Evolutionary conservation across 371 early-diverging fungal species (phyloP).

Genomic region (Choanephora cucurbitarum): DNA sequence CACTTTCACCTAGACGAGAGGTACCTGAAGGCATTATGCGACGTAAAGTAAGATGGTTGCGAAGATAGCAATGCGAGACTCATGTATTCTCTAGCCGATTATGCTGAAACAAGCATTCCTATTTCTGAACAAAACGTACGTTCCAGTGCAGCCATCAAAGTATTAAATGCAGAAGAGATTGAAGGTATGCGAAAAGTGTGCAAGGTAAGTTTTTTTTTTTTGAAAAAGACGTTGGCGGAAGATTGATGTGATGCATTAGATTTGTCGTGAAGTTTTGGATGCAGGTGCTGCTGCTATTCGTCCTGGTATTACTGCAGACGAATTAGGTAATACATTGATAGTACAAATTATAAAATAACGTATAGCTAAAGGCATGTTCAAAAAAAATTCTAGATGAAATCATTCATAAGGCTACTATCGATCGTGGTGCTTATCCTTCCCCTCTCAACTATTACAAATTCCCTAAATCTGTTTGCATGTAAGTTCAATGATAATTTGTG

Average conservation of each 20-base stretch:
- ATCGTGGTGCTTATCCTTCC: conserved; percentile 91
- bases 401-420: conserved; percentile 87
- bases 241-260: too few species aligned
- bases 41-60: conserved; percentile 38
- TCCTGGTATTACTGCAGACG: conserved; percentile 91
- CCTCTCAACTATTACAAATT: conserved; percentile 93
- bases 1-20: conserved; percentile 77
- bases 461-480: conserved; percentile 92
- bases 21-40: conserved; percentile 77
- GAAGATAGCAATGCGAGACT: too few species aligned
- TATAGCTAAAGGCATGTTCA: too few species aligned
- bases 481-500: too few species aligned
- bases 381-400: conserved; percentile 69
- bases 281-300: conserved; percentile 78
- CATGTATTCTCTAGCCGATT: conserved; percentile 64
- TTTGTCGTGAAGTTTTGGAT: conserved; percentile 88
- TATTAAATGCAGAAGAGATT: conserved; percentile 72
- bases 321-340: conserved; percentile 63
- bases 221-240: too few species aligned
- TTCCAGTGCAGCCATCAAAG: conserved; percentile 65
- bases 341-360: not conserved
- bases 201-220: too few species aligned
- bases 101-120: conserved; percentile 75
- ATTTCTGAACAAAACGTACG: conserved; percentile 67
- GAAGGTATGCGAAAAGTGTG: conserved; percentile 84